These are phyloP conservation scores for Phytophthora hibernalis DNA, from an alignment of 352 stramenopile genomes.

Conservation along the genomic window DNA sequence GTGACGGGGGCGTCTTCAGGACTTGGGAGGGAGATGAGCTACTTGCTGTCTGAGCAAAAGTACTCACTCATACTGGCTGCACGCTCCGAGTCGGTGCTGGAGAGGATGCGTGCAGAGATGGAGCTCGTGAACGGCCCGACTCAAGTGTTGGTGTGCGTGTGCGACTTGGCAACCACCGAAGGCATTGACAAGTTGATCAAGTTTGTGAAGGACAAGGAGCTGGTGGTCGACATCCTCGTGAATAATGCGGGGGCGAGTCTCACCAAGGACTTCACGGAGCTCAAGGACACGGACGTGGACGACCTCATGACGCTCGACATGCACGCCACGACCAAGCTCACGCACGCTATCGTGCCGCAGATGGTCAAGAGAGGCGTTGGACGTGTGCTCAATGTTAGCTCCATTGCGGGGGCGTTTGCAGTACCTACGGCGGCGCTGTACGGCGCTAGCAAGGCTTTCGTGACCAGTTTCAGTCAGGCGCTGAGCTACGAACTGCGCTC, in stretches of 20 bases:
- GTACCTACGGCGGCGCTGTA: conserved; percentile 82
- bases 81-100: conserved; percentile 61
- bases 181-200: conserved; percentile 66
- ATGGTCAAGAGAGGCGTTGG: conserved; percentile 78
- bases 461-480: conserved; percentile 78
- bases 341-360: conserved; percentile 65
- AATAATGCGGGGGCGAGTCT: conserved; percentile 77
- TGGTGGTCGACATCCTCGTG: conserved; percentile 85
- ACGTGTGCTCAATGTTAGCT: conserved; percentile 86
- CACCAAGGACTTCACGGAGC: conserved; percentile 51
- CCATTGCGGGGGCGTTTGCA: conserved; percentile 51
- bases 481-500: conserved; percentile 84
- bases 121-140: conserved; percentile 73
- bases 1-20: conserved; percentile 81
- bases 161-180: conserved; percentile 57
- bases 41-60: conserved; percentile 78
- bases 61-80: conserved; percentile 81
- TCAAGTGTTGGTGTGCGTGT: conserved; percentile 64
- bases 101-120: conserved; percentile 78
- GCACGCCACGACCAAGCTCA: conserved; percentile 66
- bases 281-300: conserved; percentile 54
- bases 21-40: conserved; percentile 82
- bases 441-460: conserved; percentile 76
- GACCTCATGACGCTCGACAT: conserved; percentile 78
- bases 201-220: conserved; percentile 62